These are phyloP conservation scores for Uromyces viciae-fabae DNA, from an alignment of 1,284 basidiomycete species.

Conservation along the genomic window DNA sequence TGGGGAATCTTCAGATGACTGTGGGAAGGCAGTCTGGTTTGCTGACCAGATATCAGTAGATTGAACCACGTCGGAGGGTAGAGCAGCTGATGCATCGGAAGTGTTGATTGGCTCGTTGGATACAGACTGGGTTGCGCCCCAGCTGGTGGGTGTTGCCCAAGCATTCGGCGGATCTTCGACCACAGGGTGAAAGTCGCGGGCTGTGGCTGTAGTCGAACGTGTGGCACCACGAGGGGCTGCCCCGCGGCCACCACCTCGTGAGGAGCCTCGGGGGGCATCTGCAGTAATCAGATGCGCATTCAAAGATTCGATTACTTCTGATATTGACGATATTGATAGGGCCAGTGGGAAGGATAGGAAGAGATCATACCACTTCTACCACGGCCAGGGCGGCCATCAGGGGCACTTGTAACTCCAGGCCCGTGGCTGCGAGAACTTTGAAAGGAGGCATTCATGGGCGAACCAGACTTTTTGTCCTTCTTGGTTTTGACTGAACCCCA, in stretches of 20 bases:
- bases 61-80: not conserved
- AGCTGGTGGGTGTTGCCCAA: slow-evolving; percentile 24
- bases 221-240: slow-evolving; percentile 36
- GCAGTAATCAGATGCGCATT: not conserved
- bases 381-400: slow-evolving; percentile 21
- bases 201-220: slow-evolving; percentile 13
- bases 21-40: not conserved
- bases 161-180: not conserved
- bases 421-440: not conserved
- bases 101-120: not conserved
- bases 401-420: not conserved
- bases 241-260: slow-evolving; percentile 35
- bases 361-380: slow-evolving; percentile 30
- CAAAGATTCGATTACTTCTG: not conserved
- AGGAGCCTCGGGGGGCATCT: slow-evolving; percentile 31
- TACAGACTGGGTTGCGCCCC: slow-evolving; percentile 6
- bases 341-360: not conserved
- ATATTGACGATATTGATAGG: not conserved
- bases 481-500: slow-evolving; percentile 82
- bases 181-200: not conserved
- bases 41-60: not conserved
- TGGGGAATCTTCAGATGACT: not conserved
- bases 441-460: slow-evolving; percentile 12
- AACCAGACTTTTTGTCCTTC: slow-evolving; percentile 63
- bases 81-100: not conserved